Base-by-base conservation (phyloP, 768 basidiomycete genomes). In the Rhodotorula sphaerocarpa region DNA sequence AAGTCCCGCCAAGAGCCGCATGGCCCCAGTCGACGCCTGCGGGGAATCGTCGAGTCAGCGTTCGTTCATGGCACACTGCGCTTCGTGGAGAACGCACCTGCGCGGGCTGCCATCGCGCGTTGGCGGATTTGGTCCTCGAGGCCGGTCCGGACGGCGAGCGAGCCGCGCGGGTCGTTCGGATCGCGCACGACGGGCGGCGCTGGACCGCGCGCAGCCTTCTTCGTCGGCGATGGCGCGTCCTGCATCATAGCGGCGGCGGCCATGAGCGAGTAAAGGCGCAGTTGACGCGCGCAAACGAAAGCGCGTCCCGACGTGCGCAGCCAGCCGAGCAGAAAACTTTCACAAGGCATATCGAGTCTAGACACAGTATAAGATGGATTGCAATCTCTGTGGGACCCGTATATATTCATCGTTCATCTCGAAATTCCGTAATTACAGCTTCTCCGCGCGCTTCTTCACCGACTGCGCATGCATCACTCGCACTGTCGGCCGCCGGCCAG, bases 401-500 rank as follows among this genome's bases (percentile, higher is more conserved):
- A n/a, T n/a, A n/a, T n/a, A n/a, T n/a, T n/a, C n/a, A n/a, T n/a
- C n/a, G n/a, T n/a, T n/a, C n/a, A n/a, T n/a, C n/a, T n/a, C n/a
- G n/a, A n/a, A n/a, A n/a, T n/a, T n/a, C n/a, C n/a, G n/a, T n/a
- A n/a, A 39, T 39, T 47, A 60, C 42, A 65, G 42, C 42, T 55
- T 56, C 30, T 41, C 25, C 21, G 20, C 44, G 9, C 15, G 12
- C 25, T 18, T 31, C 45, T 55, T 50, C 30, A 12, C 23, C 15
- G 31, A 30, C 39, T 54, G 28, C 7, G 62, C 56, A 41, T 63
- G 56, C 18, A 36, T 34, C 23, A 34, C 56, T 14, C 62, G 62
- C 12, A 59, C 56, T 55, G 46, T 15, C 7, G 16, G 27, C 6
- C 31, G 31, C 43, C 30, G 25, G n/a, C 27, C 12, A 30, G 27